These are phyloP conservation scores for Chlorophyllum brunneum DNA, from an alignment of 768 basidiomycete genomes.

Conservation along the genomic window DNA sequence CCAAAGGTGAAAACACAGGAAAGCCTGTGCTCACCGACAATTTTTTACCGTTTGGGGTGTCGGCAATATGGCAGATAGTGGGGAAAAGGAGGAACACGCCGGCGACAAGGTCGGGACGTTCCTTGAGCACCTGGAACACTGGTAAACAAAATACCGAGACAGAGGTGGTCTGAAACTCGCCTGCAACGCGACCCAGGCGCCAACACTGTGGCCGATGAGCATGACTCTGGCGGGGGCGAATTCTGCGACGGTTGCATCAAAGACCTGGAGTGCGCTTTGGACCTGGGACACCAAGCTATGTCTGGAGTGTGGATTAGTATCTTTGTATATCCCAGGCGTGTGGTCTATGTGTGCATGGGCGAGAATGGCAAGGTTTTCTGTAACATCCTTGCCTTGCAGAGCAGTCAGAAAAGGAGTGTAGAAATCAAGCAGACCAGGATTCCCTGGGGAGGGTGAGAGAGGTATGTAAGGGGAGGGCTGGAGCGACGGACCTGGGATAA, in stretches of 20 bases:
- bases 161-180: constrained; percentile 25
- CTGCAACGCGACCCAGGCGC: constrained; percentile 65
- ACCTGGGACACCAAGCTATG: constrained; percentile 47
- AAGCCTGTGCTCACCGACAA: constrained; percentile 45
- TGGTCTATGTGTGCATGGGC: constrained; percentile 66
- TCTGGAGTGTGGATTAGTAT: constrained; percentile 18
- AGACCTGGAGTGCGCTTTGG: constrained; percentile 48
- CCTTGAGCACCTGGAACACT: constrained; percentile 45
- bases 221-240: constrained; percentile 38
- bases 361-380: constrained; percentile 45
- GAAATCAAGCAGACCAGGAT: constrained; percentile 62
- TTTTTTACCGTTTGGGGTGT: constrained; percentile 58
- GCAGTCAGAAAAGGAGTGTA: constrained; percentile 61
- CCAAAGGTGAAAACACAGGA: background rate
- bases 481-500: constrained; percentile 41
- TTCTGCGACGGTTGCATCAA: constrained; percentile 37
- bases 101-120: constrained; percentile 31
- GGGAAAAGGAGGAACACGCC: constrained; percentile 66
- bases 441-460: constrained; percentile 28
- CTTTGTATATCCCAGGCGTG: constrained; percentile 36
- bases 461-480: background rate
- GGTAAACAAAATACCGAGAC: background rate
- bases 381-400: constrained; percentile 35
- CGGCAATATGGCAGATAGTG: constrained; percentile 57
- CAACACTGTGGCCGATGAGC: constrained; percentile 66